A percentile compares a stretch with the other conserved stretches of the same genome.
These are phyloP conservation scores for Sicyos edulis DNA, from an alignment of 306 rosid genomes.

Conservation along the genomic window DNA sequence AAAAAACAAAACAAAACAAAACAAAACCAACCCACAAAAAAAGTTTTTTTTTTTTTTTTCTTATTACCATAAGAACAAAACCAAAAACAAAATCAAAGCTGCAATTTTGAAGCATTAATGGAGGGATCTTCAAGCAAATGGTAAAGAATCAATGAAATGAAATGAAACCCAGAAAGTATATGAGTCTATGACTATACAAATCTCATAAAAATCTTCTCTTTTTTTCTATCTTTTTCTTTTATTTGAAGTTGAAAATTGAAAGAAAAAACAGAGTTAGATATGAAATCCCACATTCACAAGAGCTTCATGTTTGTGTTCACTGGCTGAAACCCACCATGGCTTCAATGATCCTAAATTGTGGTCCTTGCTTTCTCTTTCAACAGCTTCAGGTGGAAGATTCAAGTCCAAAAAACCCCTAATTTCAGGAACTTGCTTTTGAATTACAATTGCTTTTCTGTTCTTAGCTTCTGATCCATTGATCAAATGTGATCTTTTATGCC, in stretches of 20 bases:
- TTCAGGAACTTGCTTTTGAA: conserved; percentile 18
- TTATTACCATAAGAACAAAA: conserved; percentile 16
- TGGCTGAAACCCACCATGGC: conserved; percentile 39
- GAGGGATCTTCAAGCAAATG: conserved; percentile 29
- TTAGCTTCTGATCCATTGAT: conserved; percentile 9
- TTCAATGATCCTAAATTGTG: conserved; percentile 23
- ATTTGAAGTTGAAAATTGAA: conserved; percentile 22
- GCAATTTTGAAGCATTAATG: conserved; percentile 21
- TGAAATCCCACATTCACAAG: conserved; percentile 24
- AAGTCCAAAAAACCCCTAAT: conserved; percentile 18
- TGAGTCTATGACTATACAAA: conserved; percentile 56
- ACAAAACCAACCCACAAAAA: background rate
- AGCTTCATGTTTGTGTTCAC: conserved; percentile 28
- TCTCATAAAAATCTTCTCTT: conserved; percentile 24
- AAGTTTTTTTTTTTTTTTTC: conserved; percentile 12
- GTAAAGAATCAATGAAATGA: conserved; percentile 69
- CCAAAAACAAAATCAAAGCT: conserved; percentile 20
- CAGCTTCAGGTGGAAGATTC: conserved; percentile 27
- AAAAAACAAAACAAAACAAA: background rate
- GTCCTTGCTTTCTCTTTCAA: conserved; percentile 33
- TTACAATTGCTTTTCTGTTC: background rate
- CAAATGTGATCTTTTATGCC: conserved; percentile 27
- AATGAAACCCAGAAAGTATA: conserved; percentile 34
- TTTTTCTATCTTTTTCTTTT: background rate
- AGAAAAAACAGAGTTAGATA: conserved; percentile 7